Evolutionary conservation across 352 stramenopile genomes (phyloP).

Genomic region (Globisporangium recalcitrans): DNA sequence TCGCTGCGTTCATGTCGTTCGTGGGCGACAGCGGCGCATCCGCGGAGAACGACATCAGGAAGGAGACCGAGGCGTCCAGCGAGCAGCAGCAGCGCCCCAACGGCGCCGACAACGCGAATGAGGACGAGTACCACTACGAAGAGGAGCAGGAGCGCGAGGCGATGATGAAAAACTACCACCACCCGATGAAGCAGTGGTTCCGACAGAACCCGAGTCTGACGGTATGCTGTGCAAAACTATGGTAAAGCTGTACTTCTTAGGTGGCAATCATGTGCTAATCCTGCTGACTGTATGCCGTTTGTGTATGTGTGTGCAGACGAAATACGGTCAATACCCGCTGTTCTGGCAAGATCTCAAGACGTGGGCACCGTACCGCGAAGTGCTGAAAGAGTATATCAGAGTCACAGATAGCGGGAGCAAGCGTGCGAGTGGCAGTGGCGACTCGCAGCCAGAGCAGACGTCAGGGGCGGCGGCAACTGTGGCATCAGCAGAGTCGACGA

Average conservation of each 20-base stretch:
- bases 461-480: background rate
- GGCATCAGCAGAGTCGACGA: slow-evolving; percentile 1
- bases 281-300: slow-evolving; percentile 1
- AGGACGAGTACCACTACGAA: slow-evolving; percentile 76
- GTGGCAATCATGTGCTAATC: background rate
- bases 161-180: slow-evolving; percentile 87
- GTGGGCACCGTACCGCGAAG: slow-evolving; percentile 90
- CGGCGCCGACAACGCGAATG: too few relatives aligned
- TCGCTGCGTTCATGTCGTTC: slow-evolving; percentile 70
- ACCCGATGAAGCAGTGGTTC: slow-evolving; percentile 88
- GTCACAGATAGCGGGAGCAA: slow-evolving; percentile 48
- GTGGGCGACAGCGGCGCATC: slow-evolving; percentile 26
- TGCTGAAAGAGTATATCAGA: slow-evolving; percentile 88
- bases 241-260: too few relatives aligned
- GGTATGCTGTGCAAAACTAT: slow-evolving; percentile 19
- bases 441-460: background rate
- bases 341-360: slow-evolving; percentile 95
- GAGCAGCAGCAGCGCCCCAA: background rate
- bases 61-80: background rate
- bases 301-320: slow-evolving; percentile 25
- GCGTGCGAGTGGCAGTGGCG: slow-evolving; percentile 2
- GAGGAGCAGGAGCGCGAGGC: slow-evolving; percentile 83
- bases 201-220: slow-evolving; percentile 45
- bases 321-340: slow-evolving; percentile 88
- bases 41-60: background rate